Evolutionary conservation across 257 asterid genomes (phyloP).

Genomic region (Verbascum thapsus): DNA sequence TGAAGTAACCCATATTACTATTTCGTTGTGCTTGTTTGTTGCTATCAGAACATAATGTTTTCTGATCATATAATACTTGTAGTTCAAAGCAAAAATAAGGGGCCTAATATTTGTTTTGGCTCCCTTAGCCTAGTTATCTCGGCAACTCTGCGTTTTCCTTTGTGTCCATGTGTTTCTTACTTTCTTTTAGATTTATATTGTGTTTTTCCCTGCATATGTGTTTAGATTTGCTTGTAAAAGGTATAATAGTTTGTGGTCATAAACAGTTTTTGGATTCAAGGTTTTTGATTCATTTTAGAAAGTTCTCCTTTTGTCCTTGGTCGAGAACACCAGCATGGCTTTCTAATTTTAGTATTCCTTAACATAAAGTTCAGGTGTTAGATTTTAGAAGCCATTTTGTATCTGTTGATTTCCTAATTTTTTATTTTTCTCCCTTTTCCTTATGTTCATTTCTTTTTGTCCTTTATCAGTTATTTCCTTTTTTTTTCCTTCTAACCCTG

Average conservation of each 20-base stretch:
- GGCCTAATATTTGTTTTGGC: background rate
- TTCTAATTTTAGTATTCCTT: background rate
- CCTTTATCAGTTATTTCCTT: background rate
- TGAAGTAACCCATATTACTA: background rate
- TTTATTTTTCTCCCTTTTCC: background rate
- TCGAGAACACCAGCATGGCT: background rate
- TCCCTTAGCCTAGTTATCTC: no score
- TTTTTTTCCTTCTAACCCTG: background rate
- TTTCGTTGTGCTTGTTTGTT: background rate
- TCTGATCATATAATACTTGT: background rate
- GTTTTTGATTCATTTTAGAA: background rate
- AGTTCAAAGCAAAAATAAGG: conserved; percentile 1
- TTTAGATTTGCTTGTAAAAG: background rate
- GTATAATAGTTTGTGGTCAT: background rate
- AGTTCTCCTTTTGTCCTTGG: background rate
- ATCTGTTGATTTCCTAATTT: background rate
- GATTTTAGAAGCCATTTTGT: background rate
- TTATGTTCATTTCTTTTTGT: background rate
- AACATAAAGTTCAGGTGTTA: background rate
- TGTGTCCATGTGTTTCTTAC: background rate
- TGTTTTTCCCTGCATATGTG: background rate
- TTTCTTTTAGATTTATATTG: background rate
- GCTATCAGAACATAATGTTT: background rate
- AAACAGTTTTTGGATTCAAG: background rate
- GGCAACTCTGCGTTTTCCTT: no score